Percentiles rank a stretch among this genome's conserved stretches.
Conservation (phyloP, 352 stramenopile genomes). For the Phytophthora podocarpi region DNA sequence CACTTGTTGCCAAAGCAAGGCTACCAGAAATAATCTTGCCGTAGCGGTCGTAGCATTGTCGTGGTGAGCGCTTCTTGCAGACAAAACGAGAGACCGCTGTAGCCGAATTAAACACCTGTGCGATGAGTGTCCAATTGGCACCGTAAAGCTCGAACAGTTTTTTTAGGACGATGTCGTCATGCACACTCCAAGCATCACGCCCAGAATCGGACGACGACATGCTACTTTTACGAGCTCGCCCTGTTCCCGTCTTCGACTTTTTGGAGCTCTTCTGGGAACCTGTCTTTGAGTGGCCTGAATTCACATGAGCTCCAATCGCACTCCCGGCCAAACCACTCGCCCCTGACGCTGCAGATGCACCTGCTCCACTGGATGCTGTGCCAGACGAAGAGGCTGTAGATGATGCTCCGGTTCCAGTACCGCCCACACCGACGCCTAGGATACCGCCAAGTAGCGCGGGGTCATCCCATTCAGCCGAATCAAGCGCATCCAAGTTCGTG, state of each 20-base stretch:
- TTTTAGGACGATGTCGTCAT: conserved; percentile 82
- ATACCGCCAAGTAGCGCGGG: conserved; percentile 72
- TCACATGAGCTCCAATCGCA: conserved; percentile 20
- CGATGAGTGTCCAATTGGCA: conserved; percentile 88
- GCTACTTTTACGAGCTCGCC: conserved; percentile 59
- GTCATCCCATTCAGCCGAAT: conserved; percentile 86
- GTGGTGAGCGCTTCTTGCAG: conserved; percentile 74
- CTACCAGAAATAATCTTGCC: conserved; percentile 80
- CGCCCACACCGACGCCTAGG: conserved; percentile 35
- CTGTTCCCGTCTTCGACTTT: conserved; percentile 60
- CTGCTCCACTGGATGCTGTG: conserved; percentile 20
- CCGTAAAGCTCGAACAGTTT: conserved; percentile 89
- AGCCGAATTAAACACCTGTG: conserved; percentile 81
- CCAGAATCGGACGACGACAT: conserved; percentile 56
- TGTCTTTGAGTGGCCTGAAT: conserved; percentile 20
- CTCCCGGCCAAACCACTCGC: not conserved
- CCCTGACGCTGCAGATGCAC: conserved; percentile 3
- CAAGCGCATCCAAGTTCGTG: conserved; percentile 84
- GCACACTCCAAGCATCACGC: conserved; percentile 66
- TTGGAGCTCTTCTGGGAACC: conserved; percentile 44
- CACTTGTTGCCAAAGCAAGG: conserved; percentile 22
- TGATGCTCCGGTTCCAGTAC: conserved; percentile 18
- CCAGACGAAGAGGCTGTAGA: conserved; percentile 32
- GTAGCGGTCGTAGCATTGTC: conserved; percentile 88
- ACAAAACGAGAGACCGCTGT: conserved; percentile 76